Conservation (phyloP, 352 stramenopile genomes). For the Globisporangium nagaii region DNA sequence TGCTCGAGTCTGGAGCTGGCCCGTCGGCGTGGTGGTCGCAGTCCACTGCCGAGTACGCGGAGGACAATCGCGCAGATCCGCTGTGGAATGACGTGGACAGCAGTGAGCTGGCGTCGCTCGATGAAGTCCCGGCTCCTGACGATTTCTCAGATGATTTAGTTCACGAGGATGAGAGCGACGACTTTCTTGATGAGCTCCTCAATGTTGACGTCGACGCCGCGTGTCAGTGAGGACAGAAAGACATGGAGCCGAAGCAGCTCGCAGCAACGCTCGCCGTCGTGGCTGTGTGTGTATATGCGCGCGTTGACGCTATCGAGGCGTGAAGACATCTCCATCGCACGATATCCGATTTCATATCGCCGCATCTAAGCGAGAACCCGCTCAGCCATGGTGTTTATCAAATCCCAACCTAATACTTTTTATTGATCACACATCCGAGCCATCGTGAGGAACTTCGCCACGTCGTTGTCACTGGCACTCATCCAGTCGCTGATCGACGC, state of each 20-base stretch:
- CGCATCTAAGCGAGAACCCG: not conserved
- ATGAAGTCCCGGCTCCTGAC: constrained; percentile 33
- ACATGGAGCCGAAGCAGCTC: not conserved
- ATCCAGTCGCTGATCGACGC: constrained; percentile 49
- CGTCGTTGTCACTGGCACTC: constrained; percentile 26
- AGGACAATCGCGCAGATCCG: constrained; percentile 9
- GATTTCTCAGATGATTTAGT: constrained; percentile 19
- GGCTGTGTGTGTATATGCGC: no score
- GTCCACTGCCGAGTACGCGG: constrained; percentile 8
- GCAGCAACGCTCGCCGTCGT: not conserved
- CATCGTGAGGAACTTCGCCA: constrained; percentile 50
- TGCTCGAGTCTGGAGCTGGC: constrained; percentile 30
- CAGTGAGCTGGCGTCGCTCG: constrained; percentile 4
- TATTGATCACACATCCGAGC: constrained; percentile 33
- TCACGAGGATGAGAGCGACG: constrained; percentile 14
- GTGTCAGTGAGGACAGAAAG: not conserved
- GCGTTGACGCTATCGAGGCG: not conserved
- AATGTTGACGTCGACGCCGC: constrained; percentile 45
- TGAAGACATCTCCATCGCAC: not conserved
- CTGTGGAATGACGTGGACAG: constrained; percentile 10
- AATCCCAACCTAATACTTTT: constrained; percentile 10
- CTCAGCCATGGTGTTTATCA: not conserved
- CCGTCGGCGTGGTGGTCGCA: constrained; percentile 53
- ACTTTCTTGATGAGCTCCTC: constrained; percentile 43
- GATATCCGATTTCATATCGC: not conserved